Conservation (phyloP, 805 yeast species). For the Blastobotrys muscicola region DNA sequence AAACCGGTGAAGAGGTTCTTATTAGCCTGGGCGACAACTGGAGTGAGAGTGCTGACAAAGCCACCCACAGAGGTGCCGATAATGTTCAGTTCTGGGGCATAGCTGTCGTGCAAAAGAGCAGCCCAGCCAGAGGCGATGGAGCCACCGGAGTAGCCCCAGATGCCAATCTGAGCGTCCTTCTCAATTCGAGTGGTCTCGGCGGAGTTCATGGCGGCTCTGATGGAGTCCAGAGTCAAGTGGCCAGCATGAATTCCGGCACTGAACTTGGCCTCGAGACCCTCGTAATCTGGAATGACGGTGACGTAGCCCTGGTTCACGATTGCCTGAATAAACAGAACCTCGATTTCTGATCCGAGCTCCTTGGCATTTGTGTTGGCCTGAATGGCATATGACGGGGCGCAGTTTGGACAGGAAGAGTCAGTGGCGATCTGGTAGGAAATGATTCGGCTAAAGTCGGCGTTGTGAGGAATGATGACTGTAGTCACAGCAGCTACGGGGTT, state of each 20-base stretch:
- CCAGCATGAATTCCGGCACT: constrained; percentile 22
- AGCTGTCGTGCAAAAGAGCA: constrained; percentile 17
- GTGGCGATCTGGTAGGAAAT: constrained; percentile 22
- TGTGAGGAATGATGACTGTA: constrained; percentile 20
- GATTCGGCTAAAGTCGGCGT: constrained; percentile 7
- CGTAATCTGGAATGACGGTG: constrained; percentile 21
- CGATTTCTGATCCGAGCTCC: constrained; percentile 5
- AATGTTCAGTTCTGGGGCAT: constrained; percentile 23
- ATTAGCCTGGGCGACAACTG: constrained; percentile 11
- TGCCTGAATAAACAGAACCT: constrained; percentile 7
- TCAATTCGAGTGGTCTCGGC: constrained; percentile 1
- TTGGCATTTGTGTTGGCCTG: constrained; percentile 9
- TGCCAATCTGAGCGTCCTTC: neutral
- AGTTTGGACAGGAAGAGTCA: constrained; percentile 19
- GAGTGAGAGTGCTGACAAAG: constrained; percentile 16
- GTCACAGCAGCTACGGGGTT: constrained; percentile 18
- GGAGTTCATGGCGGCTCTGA: constrained; percentile 17
- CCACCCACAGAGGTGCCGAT: constrained; percentile 22
- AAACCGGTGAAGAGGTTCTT: constrained; percentile 16
- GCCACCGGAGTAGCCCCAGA: constrained; percentile 4
- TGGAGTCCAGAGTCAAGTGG: constrained; percentile 19
- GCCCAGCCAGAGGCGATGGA: constrained; percentile 19
- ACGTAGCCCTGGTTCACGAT: constrained; percentile 13
- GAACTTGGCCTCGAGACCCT: constrained; percentile 22
- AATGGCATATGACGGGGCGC: constrained; percentile 22